Evolutionary conservation across 2,329 filamentous ascomycete species (phyloP).

Genomic region (Monilinia laxa): DNA sequence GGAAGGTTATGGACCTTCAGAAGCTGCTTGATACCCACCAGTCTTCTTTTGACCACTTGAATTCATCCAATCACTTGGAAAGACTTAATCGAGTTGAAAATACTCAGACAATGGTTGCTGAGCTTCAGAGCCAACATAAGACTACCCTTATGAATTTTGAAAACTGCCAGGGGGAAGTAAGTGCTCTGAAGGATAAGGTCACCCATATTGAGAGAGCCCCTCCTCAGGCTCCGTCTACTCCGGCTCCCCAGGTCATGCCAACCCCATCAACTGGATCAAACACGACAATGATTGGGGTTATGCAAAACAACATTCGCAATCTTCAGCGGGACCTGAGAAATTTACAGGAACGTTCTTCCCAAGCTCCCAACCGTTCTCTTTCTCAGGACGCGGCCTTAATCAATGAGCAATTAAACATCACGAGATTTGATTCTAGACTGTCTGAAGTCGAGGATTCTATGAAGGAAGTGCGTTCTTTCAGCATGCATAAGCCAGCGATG

Average conservation of each 20-base stretch:
- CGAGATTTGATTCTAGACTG: neutral
- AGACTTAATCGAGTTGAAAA: neutral
- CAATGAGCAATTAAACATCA: neutral
- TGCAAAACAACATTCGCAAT: slow-evolving; percentile 6
- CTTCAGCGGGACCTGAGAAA: neutral
- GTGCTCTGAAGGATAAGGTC: neutral
- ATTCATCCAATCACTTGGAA: neutral
- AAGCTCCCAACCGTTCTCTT: neutral
- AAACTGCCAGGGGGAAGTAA: neutral
- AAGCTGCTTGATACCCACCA: neutral
- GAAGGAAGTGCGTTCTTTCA: neutral
- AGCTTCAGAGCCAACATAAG: neutral
- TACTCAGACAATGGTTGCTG: neutral
- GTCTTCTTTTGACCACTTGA: neutral
- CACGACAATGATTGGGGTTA: neutral
- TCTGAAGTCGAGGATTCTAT: slow-evolving; percentile 5
- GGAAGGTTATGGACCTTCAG: neutral
- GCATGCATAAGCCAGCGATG: neutral
- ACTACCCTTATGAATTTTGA: neutral
- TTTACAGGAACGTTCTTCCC: neutral
- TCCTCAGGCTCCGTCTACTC: neutral
- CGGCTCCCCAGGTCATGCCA: neutral
- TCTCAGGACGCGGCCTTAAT: neutral
- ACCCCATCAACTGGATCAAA: neutral
- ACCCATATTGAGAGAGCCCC: neutral